A percentile compares a stretch with the other conserved stretches of the same genome.
These are phyloP conservation scores for Sphaerulina vaccinii DNA, from an alignment of 2,329 filamentous ascomycete species.

Conservation along the genomic window DNA sequence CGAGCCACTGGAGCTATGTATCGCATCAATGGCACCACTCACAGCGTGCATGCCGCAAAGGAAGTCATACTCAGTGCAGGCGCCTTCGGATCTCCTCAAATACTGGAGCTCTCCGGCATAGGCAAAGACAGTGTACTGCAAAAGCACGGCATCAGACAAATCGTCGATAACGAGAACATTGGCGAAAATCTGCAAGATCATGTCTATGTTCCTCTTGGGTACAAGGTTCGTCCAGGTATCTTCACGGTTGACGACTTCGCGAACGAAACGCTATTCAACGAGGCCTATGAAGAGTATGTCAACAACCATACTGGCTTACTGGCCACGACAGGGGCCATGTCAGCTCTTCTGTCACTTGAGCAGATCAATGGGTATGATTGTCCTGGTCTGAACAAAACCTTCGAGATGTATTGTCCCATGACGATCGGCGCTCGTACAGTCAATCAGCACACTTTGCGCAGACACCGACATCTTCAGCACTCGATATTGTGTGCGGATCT, in stretches of 20 bases:
- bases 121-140: conserved; percentile 26
- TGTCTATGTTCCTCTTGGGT: conserved; percentile 21
- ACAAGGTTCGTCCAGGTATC: conserved; percentile 28
- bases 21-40: conserved; percentile 26
- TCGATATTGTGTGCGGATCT: conserved; percentile 21
- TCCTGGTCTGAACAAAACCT: not conserved
- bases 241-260: conserved; percentile 12
- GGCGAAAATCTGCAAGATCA: conserved; percentile 25
- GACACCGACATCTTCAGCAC: conserved; percentile 9
- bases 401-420: conserved; percentile 7
- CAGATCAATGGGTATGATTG: conserved; percentile 12
- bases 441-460: not conserved
- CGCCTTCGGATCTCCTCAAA: conserved; percentile 39
- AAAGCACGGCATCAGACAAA: conserved; percentile 17
- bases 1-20: conserved; percentile 36
- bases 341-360: conserved; percentile 16
- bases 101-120: conserved; percentile 43
- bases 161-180: conserved; percentile 25
- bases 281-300: conserved; percentile 5
- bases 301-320: conserved; percentile 11
- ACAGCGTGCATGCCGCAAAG: conserved; percentile 20
- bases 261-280: conserved; percentile 2
- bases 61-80: conserved; percentile 56
- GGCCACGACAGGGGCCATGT: conserved; percentile 7
- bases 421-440: not conserved